Conservation (phyloP, 148 eudicot species). For the Bassia scoparia region DNA sequence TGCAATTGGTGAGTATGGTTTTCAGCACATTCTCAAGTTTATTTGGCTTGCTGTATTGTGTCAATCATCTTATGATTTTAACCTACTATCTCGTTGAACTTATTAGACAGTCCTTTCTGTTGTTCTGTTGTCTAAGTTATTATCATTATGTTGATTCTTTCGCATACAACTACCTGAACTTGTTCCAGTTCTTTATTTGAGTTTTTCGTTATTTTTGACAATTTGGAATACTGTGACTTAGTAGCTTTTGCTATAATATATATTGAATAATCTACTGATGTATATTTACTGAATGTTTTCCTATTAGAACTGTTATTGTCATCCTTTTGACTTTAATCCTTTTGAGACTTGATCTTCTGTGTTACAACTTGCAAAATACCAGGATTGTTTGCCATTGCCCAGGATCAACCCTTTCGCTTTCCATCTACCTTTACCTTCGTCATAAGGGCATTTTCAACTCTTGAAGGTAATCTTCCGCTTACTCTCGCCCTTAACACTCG, state of each 20-base stretch:
- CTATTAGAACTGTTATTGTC: too few relatives aligned
- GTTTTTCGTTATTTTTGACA: too few relatives aligned
- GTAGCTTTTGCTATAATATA: neutral
- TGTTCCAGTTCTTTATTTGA: too few relatives aligned
- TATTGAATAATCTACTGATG: neutral
- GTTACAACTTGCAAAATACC: slow-evolving; percentile 27
- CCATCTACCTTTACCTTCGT: slow-evolving; percentile 95
- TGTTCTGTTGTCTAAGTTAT: neutral
- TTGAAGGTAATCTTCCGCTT: slow-evolving; percentile 67
- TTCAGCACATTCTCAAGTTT: neutral
- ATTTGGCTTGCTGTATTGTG: slow-evolving; percentile 1
- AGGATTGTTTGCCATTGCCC: slow-evolving; percentile 97
- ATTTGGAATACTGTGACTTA: neutral
- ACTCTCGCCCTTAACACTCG: slow-evolving; percentile 15
- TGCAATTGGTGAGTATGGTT: slow-evolving; percentile 84
- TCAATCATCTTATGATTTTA: neutral
- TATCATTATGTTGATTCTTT: too few relatives aligned
- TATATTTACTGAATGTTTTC: neutral
- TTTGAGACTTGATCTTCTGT: neutral
- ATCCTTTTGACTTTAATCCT: neutral
- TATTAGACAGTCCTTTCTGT: too few relatives aligned
- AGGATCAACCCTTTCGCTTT: slow-evolving; percentile 98
- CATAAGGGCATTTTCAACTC: slow-evolving; percentile 92
- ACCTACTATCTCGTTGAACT: too few relatives aligned
- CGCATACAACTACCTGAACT: too few relatives aligned